These are phyloP conservation scores for Ramalina intermedia DNA, from an alignment of 495 filamentous ascomycete genomes.

Conservation along the genomic window DNA sequence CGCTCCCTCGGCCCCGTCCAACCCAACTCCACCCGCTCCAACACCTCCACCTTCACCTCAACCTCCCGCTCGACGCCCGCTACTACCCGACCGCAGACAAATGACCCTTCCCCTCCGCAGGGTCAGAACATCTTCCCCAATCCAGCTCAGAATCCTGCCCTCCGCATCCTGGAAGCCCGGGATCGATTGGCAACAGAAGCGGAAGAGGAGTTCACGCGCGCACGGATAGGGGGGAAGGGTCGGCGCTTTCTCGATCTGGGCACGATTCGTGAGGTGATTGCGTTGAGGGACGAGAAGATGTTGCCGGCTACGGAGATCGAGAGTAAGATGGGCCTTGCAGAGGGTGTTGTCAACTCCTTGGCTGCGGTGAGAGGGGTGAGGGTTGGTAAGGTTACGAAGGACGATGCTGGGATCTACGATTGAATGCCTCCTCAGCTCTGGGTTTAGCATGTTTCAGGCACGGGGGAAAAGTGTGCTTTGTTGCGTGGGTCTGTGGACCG, in stretches of 20 bases:
- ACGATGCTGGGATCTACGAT: conserved; percentile 19
- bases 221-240: conserved; percentile 29
- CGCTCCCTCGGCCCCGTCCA: conserved; percentile 49
- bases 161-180: conserved; percentile 34
- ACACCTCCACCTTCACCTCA: conserved; percentile 33
- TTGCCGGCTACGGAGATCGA: conserved; percentile 42
- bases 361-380: conserved; percentile 33
- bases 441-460: too few relatives aligned
- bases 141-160: conserved; percentile 37
- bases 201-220: conserved; percentile 32
- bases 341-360: conserved; percentile 40
- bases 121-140: conserved; percentile 29
- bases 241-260: conserved; percentile 47
- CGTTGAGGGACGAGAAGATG: conserved; percentile 42
- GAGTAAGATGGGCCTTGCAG: conserved; percentile 38
- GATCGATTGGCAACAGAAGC: conserved; percentile 30
- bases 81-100: conserved; percentile 2
- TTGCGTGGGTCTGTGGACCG: too few relatives aligned
- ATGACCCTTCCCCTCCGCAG: conserved; percentile 3
- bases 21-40: conserved; percentile 43
- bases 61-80: conserved; percentile 11
- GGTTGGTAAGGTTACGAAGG: conserved; percentile 18
- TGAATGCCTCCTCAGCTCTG: conserved; percentile 4
- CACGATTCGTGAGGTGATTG: conserved; percentile 45
- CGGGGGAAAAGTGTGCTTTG: too few relatives aligned